A percentile compares a stretch with the other conserved stretches of the same genome.
phyloP scores from a whole-genome alignment of 2,329 filamentous ascomycete genomes.

The Karstenula rhodostoma region DNA sequence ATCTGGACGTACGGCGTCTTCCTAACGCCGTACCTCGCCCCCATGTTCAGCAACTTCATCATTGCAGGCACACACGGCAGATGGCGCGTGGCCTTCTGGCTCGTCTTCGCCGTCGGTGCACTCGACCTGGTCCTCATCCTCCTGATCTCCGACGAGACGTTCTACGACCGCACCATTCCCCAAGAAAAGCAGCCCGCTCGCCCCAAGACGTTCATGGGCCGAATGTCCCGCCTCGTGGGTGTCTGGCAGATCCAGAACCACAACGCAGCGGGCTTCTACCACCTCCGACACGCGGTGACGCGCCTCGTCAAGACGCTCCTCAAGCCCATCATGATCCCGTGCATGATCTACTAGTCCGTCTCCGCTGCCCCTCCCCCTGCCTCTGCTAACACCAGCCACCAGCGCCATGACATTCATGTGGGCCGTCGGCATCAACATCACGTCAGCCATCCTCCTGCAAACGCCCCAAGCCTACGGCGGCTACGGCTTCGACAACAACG shows the following conservation, averaged over 20 bases:
- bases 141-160: slow-evolving; percentile 45
- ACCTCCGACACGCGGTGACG: neutral
- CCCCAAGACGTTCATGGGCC: slow-evolving; percentile 22
- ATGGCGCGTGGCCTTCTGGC: slow-evolving; percentile 38
- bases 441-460: slow-evolving; percentile 34
- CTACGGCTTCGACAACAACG: slow-evolving; percentile 31
- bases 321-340: slow-evolving; percentile 35
- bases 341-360: slow-evolving; percentile 39
- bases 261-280: slow-evolving; percentile 3
- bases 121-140: slow-evolving; percentile 35
- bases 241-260: slow-evolving; percentile 47
- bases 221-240: slow-evolving; percentile 35
- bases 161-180: slow-evolving; percentile 39
- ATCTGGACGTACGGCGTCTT: slow-evolving; percentile 43
- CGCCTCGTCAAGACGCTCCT: slow-evolving; percentile 32
- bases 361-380: neutral
- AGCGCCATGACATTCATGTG: slow-evolving; percentile 37
- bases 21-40: slow-evolving; percentile 42
- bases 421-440: slow-evolving; percentile 39
- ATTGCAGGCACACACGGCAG: slow-evolving; percentile 29
- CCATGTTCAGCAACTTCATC: slow-evolving; percentile 41
- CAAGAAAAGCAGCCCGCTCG: slow-evolving; percentile 27
- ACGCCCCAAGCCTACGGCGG: slow-evolving; percentile 28
- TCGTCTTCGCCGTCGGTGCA: slow-evolving; percentile 30
- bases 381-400: neutral